Base-by-base conservation (phyloP, 1,284 basidiomycete genomes). In the Cystobasidium pallidum region DNA sequence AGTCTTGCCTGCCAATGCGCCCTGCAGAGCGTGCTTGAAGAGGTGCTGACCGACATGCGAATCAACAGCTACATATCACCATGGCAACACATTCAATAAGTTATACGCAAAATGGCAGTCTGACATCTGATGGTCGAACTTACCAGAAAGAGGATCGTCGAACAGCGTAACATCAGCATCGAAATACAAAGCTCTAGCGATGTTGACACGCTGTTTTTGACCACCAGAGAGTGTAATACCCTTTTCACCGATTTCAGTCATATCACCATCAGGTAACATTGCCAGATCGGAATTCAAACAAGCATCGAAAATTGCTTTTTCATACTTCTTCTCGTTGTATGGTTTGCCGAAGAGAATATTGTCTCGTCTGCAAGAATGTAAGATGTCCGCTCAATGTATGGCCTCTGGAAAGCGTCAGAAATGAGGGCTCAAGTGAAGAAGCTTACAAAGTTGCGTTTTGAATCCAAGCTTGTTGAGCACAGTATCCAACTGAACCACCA, bases 31-130 rank as follows among this genome's bases (percentile, higher is more conserved):
- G 75, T 94, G 88, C 77, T 89, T 87, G 83, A 95, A 93, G 30
- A 95, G 88, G 4, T 87, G 84, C 79, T 90, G 91, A 51, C 91
- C 92, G 55, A 95, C 92, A 77, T 94, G 91, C 2, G 92, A 91
- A 79, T 91, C 91, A 36, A 92, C 84, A 32, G 89, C 89, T 64
- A 26, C 17, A 28, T 15, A 45, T 15, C 43, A 45, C 36, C 6
- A 39, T 13, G n/a, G n/a, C 11, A 26, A 43, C 2, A 30, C 30
- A 13, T 3, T 6, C 86, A 88, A n/a, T n/a, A n/a, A n/a, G n/a
- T n/a, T n/a, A n/a, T n/a, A n/a, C n/a, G n/a, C n/a, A n/a, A n/a
- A n/a, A n/a, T n/a, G n/a, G n/a, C n/a, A n/a, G n/a, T n/a, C n/a
- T n/a, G n/a, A n/a, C n/a, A 39, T 13, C 36, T 39, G 36, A 13